Conservation (phyloP, 2,329 filamentous ascomycete species). For the Grosmannia huntii region DNA sequence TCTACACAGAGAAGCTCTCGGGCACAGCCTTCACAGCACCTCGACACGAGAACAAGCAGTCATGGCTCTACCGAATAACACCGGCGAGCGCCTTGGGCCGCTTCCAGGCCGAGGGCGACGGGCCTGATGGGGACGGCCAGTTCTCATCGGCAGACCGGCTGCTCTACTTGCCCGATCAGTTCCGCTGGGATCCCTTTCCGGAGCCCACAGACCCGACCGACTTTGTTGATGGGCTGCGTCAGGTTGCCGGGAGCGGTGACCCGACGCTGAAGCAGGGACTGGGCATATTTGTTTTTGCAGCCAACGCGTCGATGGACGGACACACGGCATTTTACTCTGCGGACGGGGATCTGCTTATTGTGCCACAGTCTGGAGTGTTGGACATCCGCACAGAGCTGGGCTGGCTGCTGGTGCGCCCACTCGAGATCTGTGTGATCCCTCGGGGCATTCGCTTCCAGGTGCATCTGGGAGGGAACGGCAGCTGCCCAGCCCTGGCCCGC, state of each 20-base stretch:
- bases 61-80: slow-evolving; percentile 60
- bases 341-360: slow-evolving; percentile 38
- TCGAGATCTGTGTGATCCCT: slow-evolving; percentile 55
- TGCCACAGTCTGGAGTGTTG: slow-evolving; percentile 41
- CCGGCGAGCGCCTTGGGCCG: slow-evolving; percentile 49
- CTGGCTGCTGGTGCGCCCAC: slow-evolving; percentile 40
- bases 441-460: slow-evolving; percentile 51
- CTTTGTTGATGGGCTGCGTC: slow-evolving; percentile 47
- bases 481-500: not conserved
- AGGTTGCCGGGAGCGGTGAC: slow-evolving; percentile 69
- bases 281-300: slow-evolving; percentile 70
- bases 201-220: slow-evolving; percentile 33
- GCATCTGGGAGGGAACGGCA: slow-evolving; percentile 25
- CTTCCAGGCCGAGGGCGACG: slow-evolving; percentile 26
- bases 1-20: slow-evolving; percentile 72
- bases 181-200: slow-evolving; percentile 69
- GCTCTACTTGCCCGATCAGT: slow-evolving; percentile 67
- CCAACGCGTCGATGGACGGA: slow-evolving; percentile 35
- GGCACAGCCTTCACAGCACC: slow-evolving; percentile 61
- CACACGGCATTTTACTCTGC: too few relatives aligned
- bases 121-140: not conserved
- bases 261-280: slow-evolving; percentile 66
- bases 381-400: slow-evolving; percentile 59
- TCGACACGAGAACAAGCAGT: slow-evolving; percentile 54
- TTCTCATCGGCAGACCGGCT: slow-evolving; percentile 28